Evolutionary conservation across 306 rosid species (phyloP).

Genomic region (Lupinus albus): DNA sequence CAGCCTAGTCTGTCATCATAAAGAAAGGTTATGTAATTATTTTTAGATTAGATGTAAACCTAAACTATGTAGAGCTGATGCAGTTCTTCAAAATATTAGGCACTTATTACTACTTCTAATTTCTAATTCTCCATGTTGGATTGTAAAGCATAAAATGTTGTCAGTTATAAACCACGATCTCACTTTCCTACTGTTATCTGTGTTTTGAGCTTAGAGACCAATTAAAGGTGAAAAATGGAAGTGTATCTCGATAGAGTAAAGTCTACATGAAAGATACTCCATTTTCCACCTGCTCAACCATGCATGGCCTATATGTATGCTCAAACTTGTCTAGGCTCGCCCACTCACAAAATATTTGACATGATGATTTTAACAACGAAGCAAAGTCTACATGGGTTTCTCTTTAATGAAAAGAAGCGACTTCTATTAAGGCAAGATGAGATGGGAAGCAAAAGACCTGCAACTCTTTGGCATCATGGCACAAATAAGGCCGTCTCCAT

Average conservation of each 20-base stretch:
- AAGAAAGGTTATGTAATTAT: not conserved
- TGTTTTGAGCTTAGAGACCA: not conserved
- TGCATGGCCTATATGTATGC: not conserved
- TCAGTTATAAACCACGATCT: not conserved
- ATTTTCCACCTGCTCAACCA: constrained; percentile 21
- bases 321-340: not conserved
- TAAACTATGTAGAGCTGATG: not conserved
- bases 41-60: not conserved
- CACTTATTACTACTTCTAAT: not conserved
- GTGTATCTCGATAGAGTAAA: not conserved
- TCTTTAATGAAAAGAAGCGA: not conserved
- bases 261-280: constrained; percentile 17
- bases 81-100: constrained; percentile 2
- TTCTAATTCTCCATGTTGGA: not conserved
- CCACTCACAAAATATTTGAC: constrained; percentile 5
- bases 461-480: constrained; percentile 62
- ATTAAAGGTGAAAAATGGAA: not conserved
- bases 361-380: constrained; percentile 7
- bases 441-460: constrained; percentile 58
- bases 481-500: constrained; percentile 78
- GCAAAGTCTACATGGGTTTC: constrained; percentile 2
- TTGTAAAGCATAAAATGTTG: constrained; percentile 18
- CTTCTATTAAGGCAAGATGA: constrained; percentile 25
- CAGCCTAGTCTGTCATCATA: not conserved
- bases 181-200: not conserved